phyloP scores from a whole-genome alignment of 331 rosid species.

The Rhamnella rubrinervis region DNA sequence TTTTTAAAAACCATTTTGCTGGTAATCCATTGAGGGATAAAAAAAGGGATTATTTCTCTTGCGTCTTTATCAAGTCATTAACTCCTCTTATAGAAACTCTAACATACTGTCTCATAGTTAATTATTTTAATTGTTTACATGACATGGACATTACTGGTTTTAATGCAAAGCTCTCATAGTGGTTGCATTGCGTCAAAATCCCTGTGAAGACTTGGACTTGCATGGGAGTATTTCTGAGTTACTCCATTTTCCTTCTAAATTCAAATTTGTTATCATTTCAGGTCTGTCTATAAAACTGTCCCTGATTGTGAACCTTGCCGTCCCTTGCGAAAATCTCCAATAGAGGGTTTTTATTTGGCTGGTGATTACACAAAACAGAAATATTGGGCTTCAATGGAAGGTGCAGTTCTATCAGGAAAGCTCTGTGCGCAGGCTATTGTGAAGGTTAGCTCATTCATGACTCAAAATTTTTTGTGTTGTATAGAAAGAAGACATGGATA shows the following conservation, averaged over 20 bases:
- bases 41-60: neutral
- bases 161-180: neutral
- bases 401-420: slow-evolving; percentile 95
- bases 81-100: neutral
- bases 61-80: neutral
- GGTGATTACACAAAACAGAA: slow-evolving; percentile 96
- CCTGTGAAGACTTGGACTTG: neutral
- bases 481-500: neutral
- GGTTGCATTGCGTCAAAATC: neutral
- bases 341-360: slow-evolving; percentile 91
- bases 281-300: slow-evolving; percentile 92
- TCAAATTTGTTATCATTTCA: slow-evolving; percentile 28
- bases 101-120: neutral
- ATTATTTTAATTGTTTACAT: neutral
- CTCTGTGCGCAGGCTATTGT: slow-evolving; percentile 92
- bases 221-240: neutral
- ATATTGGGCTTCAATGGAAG: slow-evolving; percentile 99
- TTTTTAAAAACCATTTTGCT: neutral
- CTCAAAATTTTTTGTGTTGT: neutral
- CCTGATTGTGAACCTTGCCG: slow-evolving; percentile 95
- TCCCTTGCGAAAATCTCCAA: slow-evolving; percentile 85
- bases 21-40: neutral
- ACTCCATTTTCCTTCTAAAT: slow-evolving; percentile 12
- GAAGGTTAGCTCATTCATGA: slow-evolving; percentile 53
- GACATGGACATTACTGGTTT: neutral